Base-by-base conservation (phyloP, 2,329 filamentous ascomycete species). In the Calonectria multiphialidica region DNA sequence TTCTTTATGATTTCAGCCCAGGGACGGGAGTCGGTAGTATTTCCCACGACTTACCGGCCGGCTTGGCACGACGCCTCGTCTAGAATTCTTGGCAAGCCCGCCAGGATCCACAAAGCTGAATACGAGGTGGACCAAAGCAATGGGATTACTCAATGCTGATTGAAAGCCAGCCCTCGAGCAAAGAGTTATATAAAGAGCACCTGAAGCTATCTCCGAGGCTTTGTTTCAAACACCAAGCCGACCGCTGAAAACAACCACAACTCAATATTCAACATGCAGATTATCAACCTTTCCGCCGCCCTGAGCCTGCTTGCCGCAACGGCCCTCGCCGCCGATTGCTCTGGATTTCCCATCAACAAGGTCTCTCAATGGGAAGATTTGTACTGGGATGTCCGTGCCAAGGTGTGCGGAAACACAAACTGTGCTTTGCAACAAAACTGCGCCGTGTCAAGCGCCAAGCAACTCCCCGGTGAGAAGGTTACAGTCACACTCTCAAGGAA, bases 351-450 rank as follows among this genome's bases (percentile, higher is more conserved):
- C 12, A 37, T 66, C 10, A 49, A 49, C 3, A 40, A 62, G 16
- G 8, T 75, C 4, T 44, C 64, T 1, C 25, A 42, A 1, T 75
- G 57, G 21, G 64, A 53, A 4, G 57, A 73, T 13, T 47, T 71
- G 1, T 75, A 71, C 28, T 75, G 73, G 74, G 61, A 66, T 40
- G 65, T 73, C 40, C 70, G 74, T 10, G 23, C 47, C 10, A 73
- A 71, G n/a, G 71, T 75, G 70, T 75, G 74, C 16, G 40, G 40
- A 21, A 75, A 75, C 74, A 53, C 50, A 0, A 71, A 66, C 0
- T 75, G 74, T 10, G 68, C 55, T 2, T 73, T 65, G 53, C 74
- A 75, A 7, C 64, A 75, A 23, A 44, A 53, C 4, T 75, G 74
- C 28, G 73, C 71, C 0, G 68, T 71, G 2, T n/a, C 21, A 0